Percentiles rank a stretch among this genome's conserved stretches.
These are phyloP conservation scores for Globisporangium parvum DNA, from an alignment of 352 stramenopile species.

Conservation along the genomic window DNA sequence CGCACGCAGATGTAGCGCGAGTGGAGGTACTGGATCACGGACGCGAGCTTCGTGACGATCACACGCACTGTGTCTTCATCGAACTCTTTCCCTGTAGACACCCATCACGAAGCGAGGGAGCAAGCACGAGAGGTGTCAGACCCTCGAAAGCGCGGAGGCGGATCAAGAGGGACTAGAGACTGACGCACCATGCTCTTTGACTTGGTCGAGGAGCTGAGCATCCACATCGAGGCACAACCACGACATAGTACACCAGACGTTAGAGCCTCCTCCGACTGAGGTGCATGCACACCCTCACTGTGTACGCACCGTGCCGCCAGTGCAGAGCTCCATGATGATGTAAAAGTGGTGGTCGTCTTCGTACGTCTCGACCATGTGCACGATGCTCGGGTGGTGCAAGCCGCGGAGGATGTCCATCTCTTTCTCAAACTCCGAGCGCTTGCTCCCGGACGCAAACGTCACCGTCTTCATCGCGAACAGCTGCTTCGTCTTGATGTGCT, in stretches of 20 bases:
- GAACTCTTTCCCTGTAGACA: conserved; percentile 26
- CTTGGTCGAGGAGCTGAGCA: conserved; percentile 47
- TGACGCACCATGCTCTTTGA: conserved; percentile 32
- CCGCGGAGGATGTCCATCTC: conserved; percentile 75
- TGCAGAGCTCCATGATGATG: conserved; percentile 84
- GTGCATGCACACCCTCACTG: too few relatives aligned
- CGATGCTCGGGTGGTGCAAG: conserved; percentile 76
- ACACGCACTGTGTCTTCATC: conserved; percentile 52
- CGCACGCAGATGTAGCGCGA: conserved; percentile 75
- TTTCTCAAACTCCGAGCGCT: conserved; percentile 66
- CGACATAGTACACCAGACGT: not conserved
- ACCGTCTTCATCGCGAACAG: conserved; percentile 80
- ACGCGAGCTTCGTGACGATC: conserved; percentile 56
- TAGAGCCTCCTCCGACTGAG: too few relatives aligned
- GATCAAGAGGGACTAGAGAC: not conserved
- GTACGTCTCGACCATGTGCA: conserved; percentile 76
- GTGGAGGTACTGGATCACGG: conserved; percentile 76
- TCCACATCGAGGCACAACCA: not conserved
- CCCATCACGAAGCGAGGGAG: too few relatives aligned
- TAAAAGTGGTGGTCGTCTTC: conserved; percentile 74
- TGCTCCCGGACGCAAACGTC: conserved; percentile 48
- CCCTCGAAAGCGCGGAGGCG: not conserved
- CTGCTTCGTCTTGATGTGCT: conserved; percentile 60
- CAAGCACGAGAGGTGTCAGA: not conserved
- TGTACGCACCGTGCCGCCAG: conserved; percentile 33